Evolutionary conservation across 2,329 filamentous ascomycete species (phyloP).

Genomic region (Colletotrichum endophyticum): DNA sequence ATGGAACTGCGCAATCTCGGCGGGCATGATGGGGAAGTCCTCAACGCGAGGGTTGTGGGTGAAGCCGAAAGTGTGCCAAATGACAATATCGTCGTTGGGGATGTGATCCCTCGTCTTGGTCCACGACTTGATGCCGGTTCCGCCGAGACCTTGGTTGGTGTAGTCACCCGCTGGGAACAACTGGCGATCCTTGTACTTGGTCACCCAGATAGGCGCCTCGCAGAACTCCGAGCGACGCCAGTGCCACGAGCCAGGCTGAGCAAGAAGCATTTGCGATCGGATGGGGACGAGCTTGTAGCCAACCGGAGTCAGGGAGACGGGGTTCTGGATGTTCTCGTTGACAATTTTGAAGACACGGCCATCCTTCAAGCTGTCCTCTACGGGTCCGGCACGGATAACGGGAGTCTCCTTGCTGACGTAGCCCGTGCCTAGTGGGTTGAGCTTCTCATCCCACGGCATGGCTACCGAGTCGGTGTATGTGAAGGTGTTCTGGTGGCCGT

Average conservation of each 20-base stretch:
- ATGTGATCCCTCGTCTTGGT: slow-evolving; percentile 51
- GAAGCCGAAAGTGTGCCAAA: slow-evolving; percentile 57
- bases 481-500: slow-evolving; percentile 57
- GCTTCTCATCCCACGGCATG: slow-evolving; percentile 24
- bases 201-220: slow-evolving; percentile 39
- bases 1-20: slow-evolving; percentile 56
- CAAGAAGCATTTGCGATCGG: slow-evolving; percentile 27
- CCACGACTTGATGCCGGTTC: slow-evolving; percentile 49
- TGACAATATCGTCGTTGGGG: slow-evolving; percentile 54
- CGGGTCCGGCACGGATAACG: slow-evolving; percentile 39
- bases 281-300: slow-evolving; percentile 38
- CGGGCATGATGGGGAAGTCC: slow-evolving; percentile 73
- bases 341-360: slow-evolving; percentile 43
- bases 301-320: slow-evolving; percentile 33
- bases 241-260: slow-evolving; percentile 31
- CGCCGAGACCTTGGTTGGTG: slow-evolving; percentile 41
- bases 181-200: slow-evolving; percentile 37
- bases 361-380: slow-evolving; percentile 46
- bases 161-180: slow-evolving; percentile 41
- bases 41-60: slow-evolving; percentile 68
- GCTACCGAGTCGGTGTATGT: slow-evolving; percentile 4
- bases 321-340: slow-evolving; percentile 35
- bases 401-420: slow-evolving; percentile 40
- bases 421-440: background rate
- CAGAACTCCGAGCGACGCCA: slow-evolving; percentile 39